These are phyloP conservation scores for Saccharum hybrid DNA, from an alignment of 202 grass and related monocot genomes.

Conservation along the genomic window DNA sequence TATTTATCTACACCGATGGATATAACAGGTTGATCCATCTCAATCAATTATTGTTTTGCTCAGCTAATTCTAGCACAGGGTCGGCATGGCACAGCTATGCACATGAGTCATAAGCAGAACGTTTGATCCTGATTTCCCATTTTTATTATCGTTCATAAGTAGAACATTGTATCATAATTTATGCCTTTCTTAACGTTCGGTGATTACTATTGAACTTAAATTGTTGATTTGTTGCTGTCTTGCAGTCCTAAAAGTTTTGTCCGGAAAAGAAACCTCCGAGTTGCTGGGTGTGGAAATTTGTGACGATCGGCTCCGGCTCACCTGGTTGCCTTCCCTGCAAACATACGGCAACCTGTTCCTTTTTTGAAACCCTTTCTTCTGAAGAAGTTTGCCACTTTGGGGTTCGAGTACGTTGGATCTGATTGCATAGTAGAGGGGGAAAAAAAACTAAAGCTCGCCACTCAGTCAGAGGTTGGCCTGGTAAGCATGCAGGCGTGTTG, in stretches of 20 bases:
- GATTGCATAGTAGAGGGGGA: background rate
- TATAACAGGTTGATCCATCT: background rate
- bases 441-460: too few species aligned
- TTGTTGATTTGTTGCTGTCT: background rate
- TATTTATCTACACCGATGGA: background rate
- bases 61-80: background rate
- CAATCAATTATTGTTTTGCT: background rate
- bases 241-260: slow-evolving; percentile 23
- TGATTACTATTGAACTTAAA: background rate
- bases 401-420: background rate
- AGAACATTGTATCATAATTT: background rate
- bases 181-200: background rate
- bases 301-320: background rate
- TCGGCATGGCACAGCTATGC: background rate
- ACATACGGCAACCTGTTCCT: background rate
- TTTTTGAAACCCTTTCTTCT: background rate
- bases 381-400: background rate
- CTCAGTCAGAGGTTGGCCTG: background rate
- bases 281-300: background rate
- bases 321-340: slow-evolving; percentile 11
- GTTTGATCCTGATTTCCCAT: background rate
- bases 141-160: background rate
- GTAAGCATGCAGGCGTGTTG: background rate
- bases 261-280: background rate
- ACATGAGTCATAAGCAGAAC: background rate